phyloP scores from a whole-genome alignment of 2,329 filamentous ascomycete genomes.

The Botrytis pseudocinerea region DNA sequence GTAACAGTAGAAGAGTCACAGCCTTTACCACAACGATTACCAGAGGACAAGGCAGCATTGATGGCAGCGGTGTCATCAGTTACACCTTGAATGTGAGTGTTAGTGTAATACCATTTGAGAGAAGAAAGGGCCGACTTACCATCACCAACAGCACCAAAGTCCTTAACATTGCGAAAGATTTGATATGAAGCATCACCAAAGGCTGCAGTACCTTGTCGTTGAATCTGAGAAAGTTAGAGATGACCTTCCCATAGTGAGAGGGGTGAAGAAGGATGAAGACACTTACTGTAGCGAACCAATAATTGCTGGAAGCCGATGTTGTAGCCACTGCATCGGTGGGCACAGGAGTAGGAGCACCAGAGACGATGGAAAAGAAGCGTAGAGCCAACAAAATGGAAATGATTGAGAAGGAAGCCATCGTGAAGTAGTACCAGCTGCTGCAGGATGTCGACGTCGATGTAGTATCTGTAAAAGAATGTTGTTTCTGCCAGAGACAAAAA shows the following conservation, averaged over 20 bases:
- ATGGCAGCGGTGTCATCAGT: constrained; percentile 87
- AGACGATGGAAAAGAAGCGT: constrained; percentile 36
- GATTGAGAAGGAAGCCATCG: constrained; percentile 39
- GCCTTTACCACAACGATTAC: constrained; percentile 73
- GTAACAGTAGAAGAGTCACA: constrained; percentile 84
- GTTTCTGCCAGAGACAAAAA: constrained; percentile 27
- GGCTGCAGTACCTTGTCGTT: constrained; percentile 39
- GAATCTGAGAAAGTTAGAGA: constrained; percentile 28
- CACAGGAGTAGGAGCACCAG: constrained; percentile 31
- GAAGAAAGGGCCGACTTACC: constrained; percentile 48
- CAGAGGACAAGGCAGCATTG: constrained; percentile 77
- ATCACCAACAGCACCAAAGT: constrained; percentile 71
- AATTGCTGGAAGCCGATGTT: constrained; percentile 23
- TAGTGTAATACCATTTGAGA: neutral
- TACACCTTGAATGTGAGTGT: constrained; percentile 58
- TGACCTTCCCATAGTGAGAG: neutral
- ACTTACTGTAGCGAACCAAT: constrained; percentile 37
- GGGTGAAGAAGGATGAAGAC: neutral
- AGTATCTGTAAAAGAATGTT: constrained; percentile 36
- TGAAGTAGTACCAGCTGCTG: constrained; percentile 41
- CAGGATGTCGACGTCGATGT: constrained; percentile 29
- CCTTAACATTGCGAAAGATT: constrained; percentile 74
- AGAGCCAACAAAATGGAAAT: constrained; percentile 37
- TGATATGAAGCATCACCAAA: constrained; percentile 58
- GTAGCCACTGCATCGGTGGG: constrained; percentile 28